Evolutionary conservation across 768 basidiomycete genomes (phyloP).

Genomic region (Cantharellus anzutake): DNA sequence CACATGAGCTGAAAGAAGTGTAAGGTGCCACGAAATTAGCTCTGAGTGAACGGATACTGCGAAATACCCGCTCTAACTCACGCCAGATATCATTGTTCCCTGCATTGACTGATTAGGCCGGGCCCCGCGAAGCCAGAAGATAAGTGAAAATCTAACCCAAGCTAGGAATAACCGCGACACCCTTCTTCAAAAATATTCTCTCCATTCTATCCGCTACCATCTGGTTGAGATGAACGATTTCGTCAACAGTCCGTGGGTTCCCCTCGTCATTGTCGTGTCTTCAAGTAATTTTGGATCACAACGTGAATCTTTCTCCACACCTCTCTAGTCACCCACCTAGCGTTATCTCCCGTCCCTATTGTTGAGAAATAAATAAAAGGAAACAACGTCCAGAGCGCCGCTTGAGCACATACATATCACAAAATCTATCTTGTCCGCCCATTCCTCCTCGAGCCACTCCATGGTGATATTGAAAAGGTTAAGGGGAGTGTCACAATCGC

Average conservation of each 20-base stretch:
- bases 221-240: conserved; percentile 62
- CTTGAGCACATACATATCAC: conserved; percentile 44
- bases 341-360: conserved; percentile 23
- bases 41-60: neutral
- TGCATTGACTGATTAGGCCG: conserved; percentile 13
- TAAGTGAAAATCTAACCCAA: conserved; percentile 30
- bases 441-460: conserved; percentile 58
- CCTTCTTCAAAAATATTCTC: conserved; percentile 43
- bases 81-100: conserved; percentile 91
- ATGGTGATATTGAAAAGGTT: conserved; percentile 64
- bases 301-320: neutral
- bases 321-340: conserved; percentile 13
- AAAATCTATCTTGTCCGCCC: conserved; percentile 75
- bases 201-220: conserved; percentile 49
- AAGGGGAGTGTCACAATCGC: conserved; percentile 69
- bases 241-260: conserved; percentile 58
- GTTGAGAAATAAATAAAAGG: neutral
- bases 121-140: neutral
- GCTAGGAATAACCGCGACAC: conserved; percentile 65
- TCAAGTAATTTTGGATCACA: neutral
- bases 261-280: conserved; percentile 51
- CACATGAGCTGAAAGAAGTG: neutral
- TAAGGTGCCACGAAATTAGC: neutral
- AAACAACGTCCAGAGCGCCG: neutral
- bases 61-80: conserved; percentile 15